Evolutionary conservation across 169 alveolate species (phyloP).

Genomic region (Cryptosporidium felis): DNA sequence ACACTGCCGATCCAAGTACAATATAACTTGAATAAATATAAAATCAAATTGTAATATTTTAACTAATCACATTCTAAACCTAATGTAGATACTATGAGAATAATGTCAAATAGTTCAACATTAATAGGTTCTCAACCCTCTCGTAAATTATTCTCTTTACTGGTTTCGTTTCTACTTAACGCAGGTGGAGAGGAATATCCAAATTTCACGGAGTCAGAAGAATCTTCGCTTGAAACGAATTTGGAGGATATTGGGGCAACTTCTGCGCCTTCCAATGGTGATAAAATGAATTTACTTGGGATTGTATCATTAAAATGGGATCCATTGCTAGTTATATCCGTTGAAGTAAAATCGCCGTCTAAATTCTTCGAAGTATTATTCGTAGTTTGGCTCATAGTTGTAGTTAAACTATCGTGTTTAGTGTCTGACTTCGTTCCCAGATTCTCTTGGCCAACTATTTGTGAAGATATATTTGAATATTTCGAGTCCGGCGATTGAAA

Average conservation of each 20-base stretch:
- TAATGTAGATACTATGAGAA: background rate
- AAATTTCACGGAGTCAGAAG: constrained; percentile 26
- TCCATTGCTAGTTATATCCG: background rate
- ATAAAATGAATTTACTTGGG: background rate
- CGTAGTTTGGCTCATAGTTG: no score
- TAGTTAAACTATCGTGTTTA: no score
- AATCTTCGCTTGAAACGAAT: constrained; percentile 16
- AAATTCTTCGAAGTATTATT: no score
- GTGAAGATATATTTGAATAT: no score
- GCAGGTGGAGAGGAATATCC: constrained; percentile 45
- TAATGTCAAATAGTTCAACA: background rate
- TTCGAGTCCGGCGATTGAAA: no score
- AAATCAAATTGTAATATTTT: background rate
- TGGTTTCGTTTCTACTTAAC: background rate
- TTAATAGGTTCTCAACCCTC: background rate
- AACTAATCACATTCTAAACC: constrained; percentile 2
- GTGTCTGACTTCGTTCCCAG: no score
- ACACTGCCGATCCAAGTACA: background rate
- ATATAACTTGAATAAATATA: background rate
- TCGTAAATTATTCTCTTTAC: background rate
- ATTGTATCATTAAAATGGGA: background rate
- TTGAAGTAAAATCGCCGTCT: no score
- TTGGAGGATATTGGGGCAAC: constrained; percentile 57
- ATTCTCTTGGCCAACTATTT: no score
- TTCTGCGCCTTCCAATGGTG: constrained; percentile 26